These are phyloP conservation scores for Trichoderma afroharzianum DNA, from an alignment of 2,329 filamentous ascomycete species.

Conservation along the genomic window DNA sequence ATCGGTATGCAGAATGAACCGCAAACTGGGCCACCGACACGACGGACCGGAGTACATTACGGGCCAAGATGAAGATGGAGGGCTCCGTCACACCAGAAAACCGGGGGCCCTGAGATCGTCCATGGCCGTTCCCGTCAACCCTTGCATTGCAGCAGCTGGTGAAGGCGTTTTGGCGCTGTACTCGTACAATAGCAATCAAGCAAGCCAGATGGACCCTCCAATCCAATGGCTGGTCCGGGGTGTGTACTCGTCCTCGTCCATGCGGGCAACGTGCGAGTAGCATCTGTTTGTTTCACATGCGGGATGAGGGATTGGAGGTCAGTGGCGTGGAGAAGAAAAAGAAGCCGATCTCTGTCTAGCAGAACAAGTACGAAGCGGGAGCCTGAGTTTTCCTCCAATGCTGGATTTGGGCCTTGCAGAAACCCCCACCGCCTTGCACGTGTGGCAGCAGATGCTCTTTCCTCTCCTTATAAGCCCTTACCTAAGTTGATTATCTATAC, in stretches of 20 bases:
- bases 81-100: conserved; percentile 3
- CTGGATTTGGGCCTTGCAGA: neutral
- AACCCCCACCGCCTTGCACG: conserved; percentile 10
- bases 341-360: neutral
- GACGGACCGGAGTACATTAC: neutral
- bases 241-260: neutral
- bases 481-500: neutral
- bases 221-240: neutral
- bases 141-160: neutral
- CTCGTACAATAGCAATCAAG: neutral
- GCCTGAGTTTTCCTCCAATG: neutral
- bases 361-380: neutral
- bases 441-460: neutral
- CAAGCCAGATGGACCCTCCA: neutral
- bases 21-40: neutral
- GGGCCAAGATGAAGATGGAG: neutral
- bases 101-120: neutral
- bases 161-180: neutral
- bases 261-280: conserved; percentile 2
- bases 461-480: neutral
- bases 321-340: neutral
- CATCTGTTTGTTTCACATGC: neutral
- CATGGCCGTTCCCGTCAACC: conserved; percentile 8
- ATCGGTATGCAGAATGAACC: neutral
- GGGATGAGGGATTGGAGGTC: neutral